phyloP scores from a whole-genome alignment of 257 asterid species.

The Phtheirospermum japonicum region DNA sequence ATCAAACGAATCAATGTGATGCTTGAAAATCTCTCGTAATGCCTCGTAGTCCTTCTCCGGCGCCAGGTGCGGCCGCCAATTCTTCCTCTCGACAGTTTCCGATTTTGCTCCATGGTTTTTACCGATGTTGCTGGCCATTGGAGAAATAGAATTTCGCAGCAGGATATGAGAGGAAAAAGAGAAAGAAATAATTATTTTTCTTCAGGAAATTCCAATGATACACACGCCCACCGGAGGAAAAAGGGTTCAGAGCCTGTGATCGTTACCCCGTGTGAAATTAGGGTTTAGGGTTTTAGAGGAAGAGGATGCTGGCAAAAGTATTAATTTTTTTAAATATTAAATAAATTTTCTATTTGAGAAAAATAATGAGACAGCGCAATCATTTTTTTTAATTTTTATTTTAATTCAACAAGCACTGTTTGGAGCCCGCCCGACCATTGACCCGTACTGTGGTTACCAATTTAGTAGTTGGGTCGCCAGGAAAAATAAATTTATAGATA shows the following conservation, averaged over 20 bases:
- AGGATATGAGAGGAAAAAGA: not conserved
- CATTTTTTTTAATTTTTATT: too few relatives aligned
- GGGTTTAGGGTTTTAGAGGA: conserved; percentile 7
- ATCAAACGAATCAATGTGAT: conserved; percentile 83
- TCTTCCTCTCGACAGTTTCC: not conserved
- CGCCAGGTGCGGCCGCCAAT: conserved; percentile 58
- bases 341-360: too few relatives aligned
- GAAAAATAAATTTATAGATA: too few relatives aligned
- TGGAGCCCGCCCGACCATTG: too few relatives aligned
- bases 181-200: not conserved
- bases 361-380: too few relatives aligned
- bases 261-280: too few relatives aligned
- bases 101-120: not conserved
- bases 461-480: too few relatives aligned
- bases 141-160: not conserved
- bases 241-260: not conserved
- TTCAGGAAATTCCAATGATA: not conserved
- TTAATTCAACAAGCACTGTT: too few relatives aligned
- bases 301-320: not conserved
- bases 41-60: conserved; percentile 63
- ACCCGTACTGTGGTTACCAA: too few relatives aligned
- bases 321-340: too few relatives aligned
- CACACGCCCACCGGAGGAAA: not conserved
- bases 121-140: conserved; percentile 22
- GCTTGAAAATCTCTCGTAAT: conserved; percentile 57